Evolutionary conservation across 148 eudicot genomes (phyloP).

Genomic region (Persicaria maculosa): DNA sequence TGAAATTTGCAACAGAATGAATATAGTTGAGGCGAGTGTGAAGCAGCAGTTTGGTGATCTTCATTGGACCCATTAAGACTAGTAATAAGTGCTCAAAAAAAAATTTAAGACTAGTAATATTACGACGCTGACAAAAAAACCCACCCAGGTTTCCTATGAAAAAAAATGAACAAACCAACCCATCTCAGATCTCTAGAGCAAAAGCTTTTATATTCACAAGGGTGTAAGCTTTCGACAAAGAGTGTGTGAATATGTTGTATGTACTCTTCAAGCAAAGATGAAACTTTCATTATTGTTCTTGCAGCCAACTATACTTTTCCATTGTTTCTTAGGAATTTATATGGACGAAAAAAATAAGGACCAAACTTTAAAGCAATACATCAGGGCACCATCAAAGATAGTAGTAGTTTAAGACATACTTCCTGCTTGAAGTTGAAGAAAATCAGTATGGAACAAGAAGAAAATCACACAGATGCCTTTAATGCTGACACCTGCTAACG

Average conservation of each 20-base stretch:
- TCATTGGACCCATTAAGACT: too few species aligned
- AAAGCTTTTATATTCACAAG: too few species aligned
- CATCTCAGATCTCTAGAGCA: too few species aligned
- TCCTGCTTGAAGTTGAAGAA: slow-evolving; percentile 89
- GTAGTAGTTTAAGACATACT: slow-evolving; percentile 34
- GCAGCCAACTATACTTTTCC: not conserved
- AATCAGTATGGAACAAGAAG: too few species aligned
- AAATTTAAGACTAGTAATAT: too few species aligned
- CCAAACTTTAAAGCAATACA: not conserved
- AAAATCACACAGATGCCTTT: too few species aligned
- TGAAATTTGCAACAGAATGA: not conserved
- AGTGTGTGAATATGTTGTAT: not conserved
- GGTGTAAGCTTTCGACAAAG: not conserved
- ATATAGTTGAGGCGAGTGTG: too few species aligned
- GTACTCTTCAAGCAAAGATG: not conserved
- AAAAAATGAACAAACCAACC: too few species aligned
- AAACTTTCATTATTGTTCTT: not conserved
- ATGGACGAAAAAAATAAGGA: not conserved
- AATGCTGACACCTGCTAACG: too few species aligned
- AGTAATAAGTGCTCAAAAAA: too few species aligned
- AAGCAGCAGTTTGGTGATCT: too few species aligned
- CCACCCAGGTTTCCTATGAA: not conserved
- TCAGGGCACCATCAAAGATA: not conserved
- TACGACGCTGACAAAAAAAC: not conserved
- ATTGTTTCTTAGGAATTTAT: not conserved